A percentile compares a stretch with the other conserved stretches of the same genome.
Conservation (phyloP, 1,284 basidiomycete genomes). For the Phylloporus sp. region DNA sequence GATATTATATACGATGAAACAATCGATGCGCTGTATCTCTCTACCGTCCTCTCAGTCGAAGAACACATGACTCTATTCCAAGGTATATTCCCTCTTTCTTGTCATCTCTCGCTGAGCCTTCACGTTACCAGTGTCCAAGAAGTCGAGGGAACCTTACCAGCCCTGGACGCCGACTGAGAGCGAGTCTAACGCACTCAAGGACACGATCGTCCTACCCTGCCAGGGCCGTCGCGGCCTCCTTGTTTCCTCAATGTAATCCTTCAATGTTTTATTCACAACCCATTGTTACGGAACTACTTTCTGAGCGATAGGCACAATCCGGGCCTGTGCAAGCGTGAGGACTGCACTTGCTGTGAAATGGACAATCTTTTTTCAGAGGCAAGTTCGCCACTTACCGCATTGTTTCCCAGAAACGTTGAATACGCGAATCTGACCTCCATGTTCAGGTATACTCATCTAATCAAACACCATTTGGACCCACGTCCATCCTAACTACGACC, state of each 20-base stretch:
- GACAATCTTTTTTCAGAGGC: conserved; percentile 91
- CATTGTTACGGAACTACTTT: conserved; percentile 89
- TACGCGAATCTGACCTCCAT: background rate
- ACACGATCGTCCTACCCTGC: conserved; percentile 58
- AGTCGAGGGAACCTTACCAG: conserved; percentile 51
- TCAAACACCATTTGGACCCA: conserved; percentile 80
- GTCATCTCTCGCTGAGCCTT: background rate
- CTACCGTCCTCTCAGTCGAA: conserved; percentile 53
- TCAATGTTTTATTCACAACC: conserved; percentile 94
- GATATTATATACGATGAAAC: conserved; percentile 63
- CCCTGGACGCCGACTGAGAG: conserved; percentile 51
- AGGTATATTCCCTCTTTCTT: conserved; percentile 38
- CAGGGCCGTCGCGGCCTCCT: conserved; percentile 86
- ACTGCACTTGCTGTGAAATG: conserved; percentile 95
- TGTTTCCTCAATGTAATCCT: conserved; percentile 95
- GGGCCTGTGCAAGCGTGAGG: conserved; percentile 71
- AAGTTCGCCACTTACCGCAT: conserved; percentile 4
- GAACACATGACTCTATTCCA: conserved; percentile 60
- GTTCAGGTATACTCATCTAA: conserved; percentile 76
- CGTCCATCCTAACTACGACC: conserved; percentile 84
- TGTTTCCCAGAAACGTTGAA: background rate
- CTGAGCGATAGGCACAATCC: conserved; percentile 86
- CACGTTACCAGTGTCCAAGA: conserved; percentile 45
- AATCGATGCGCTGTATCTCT: conserved; percentile 50
- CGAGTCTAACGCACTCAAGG: conserved; percentile 48